Percentiles rank a stretch among this genome's conserved stretches.
Conservation (phyloP, 139 green algal species). For the Pleodorina starrii region DNA sequence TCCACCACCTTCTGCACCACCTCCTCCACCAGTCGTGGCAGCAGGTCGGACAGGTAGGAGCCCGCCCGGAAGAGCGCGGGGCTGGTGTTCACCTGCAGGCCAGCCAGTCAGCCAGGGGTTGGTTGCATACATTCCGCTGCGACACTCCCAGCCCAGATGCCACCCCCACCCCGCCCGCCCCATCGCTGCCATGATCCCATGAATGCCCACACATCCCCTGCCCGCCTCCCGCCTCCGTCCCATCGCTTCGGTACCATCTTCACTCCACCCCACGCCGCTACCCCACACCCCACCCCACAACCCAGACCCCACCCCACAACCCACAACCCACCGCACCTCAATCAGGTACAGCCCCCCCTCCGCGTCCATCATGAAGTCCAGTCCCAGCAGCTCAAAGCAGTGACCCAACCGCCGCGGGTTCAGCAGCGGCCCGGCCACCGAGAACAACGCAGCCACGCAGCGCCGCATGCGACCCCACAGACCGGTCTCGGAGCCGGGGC, state of each 20-base stretch:
- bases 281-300: too few relatives aligned
- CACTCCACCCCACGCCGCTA: too few relatives aligned
- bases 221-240: too few relatives aligned
- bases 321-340: slow-evolving; percentile 14
- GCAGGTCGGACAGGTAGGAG: slow-evolving; percentile 60
- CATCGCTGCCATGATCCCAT: too few relatives aligned
- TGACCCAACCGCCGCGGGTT: slow-evolving; percentile 58
- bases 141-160: too few relatives aligned
- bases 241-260: too few relatives aligned
- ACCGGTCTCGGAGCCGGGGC: background rate
- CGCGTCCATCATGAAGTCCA: slow-evolving; percentile 78
- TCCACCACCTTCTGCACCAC: slow-evolving; percentile 67
- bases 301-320: too few relatives aligned
- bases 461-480: slow-evolving; percentile 62
- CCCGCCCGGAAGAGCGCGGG: slow-evolving; percentile 69
- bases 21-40: slow-evolving; percentile 70
- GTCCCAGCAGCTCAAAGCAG: slow-evolving; percentile 72
- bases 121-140: too few relatives aligned
- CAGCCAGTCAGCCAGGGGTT: too few relatives aligned
- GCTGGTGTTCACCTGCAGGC: slow-evolving; percentile 71
- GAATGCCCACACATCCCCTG: too few relatives aligned
- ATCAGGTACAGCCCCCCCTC: slow-evolving; percentile 44
- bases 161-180: too few relatives aligned
- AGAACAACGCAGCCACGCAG: slow-evolving; percentile 38
- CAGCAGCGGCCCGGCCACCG: slow-evolving; percentile 34